A percentile compares a stretch with the other conserved stretches of the same genome.
Evolutionary conservation across 2,329 filamentous ascomycete species (phyloP).

Genomic region (Clarireedia hainanense): DNA sequence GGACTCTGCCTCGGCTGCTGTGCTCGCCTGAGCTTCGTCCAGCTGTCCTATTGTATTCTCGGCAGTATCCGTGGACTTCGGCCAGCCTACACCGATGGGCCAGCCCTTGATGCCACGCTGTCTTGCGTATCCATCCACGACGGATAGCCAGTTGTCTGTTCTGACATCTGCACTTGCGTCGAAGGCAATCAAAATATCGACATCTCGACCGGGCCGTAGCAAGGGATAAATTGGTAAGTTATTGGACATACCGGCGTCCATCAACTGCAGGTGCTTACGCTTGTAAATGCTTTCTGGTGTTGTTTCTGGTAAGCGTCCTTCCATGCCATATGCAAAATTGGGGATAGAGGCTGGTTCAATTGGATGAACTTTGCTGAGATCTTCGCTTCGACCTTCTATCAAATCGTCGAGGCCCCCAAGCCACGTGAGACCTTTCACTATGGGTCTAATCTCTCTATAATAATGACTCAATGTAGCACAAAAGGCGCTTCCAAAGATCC

Average conservation of each 20-base stretch:
- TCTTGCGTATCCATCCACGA: constrained; percentile 84
- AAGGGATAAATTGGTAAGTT: constrained; percentile 95
- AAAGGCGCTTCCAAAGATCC: constrained; percentile 95
- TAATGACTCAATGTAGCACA: constrained; percentile 95
- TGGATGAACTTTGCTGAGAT: constrained; percentile 85
- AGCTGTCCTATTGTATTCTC: constrained; percentile 58
- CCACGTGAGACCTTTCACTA: constrained; percentile 67
- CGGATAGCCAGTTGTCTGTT: constrained; percentile 92
- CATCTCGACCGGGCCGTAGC: constrained; percentile 75
- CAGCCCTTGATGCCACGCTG: constrained; percentile 89
- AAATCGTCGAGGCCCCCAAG: constrained; percentile 73
- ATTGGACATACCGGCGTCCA: constrained; percentile 99
- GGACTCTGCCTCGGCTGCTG: constrained; percentile 47
- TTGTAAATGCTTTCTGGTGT: constrained; percentile 71
- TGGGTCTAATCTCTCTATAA: constrained; percentile 84
- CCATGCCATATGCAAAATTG: constrained; percentile 81
- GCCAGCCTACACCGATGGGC: constrained; percentile 95
- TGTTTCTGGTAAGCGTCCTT: constrained; percentile 62
- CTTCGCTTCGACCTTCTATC: constrained; percentile 73
- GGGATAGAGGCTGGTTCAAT: constrained; percentile 88
- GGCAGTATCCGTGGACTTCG: constrained; percentile 50
- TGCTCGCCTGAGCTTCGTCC: constrained; percentile 54
- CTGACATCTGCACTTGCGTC: constrained; percentile 87
- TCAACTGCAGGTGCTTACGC: constrained; percentile 67
- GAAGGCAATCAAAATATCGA: constrained; percentile 88